Conservation (phyloP, 208 protist species). For the Leishmania amazonensis region DNA sequence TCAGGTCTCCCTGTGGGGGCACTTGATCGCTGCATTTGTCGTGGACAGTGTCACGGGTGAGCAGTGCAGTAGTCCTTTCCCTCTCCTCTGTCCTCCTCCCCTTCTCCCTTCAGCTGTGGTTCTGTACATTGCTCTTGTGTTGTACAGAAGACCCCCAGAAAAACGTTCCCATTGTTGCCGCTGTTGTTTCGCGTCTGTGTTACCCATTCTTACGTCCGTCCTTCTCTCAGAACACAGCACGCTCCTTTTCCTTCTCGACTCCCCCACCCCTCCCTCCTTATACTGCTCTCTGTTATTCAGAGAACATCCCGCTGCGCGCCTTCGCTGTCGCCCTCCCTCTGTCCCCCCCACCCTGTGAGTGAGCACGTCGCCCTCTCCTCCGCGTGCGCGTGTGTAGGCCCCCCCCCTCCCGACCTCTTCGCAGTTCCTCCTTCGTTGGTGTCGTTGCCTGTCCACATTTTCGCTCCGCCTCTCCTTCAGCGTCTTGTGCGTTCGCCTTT, state of each 20-base stretch:
- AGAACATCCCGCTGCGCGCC: neutral
- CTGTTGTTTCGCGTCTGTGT: neutral
- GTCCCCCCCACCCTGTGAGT: neutral
- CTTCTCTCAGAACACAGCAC: neutral
- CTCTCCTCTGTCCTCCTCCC: too few species aligned
- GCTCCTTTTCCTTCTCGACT: neutral
- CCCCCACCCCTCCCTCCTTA: neutral
- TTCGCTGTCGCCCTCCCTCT: neutral
- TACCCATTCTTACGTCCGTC: too few species aligned
- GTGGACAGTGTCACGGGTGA: too few species aligned
- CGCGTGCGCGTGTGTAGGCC: neutral
- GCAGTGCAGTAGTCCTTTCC: too few species aligned
- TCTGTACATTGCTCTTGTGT: too few species aligned
- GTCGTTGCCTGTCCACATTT: neutral
- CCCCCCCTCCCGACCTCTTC: neutral
- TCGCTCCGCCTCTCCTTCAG: neutral
- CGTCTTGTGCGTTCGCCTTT: neutral
- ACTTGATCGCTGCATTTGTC: too few species aligned
- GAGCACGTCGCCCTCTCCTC: neutral
- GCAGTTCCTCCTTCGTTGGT: neutral
- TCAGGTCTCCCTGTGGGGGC: too few species aligned
- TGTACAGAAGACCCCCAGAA: too few species aligned
- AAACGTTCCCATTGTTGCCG: neutral
- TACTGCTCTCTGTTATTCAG: neutral
- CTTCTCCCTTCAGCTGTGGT: too few species aligned